These are phyloP conservation scores for Musa itinerans DNA, from an alignment of 176 grass and related monocot genomes.

Conservation along the genomic window DNA sequence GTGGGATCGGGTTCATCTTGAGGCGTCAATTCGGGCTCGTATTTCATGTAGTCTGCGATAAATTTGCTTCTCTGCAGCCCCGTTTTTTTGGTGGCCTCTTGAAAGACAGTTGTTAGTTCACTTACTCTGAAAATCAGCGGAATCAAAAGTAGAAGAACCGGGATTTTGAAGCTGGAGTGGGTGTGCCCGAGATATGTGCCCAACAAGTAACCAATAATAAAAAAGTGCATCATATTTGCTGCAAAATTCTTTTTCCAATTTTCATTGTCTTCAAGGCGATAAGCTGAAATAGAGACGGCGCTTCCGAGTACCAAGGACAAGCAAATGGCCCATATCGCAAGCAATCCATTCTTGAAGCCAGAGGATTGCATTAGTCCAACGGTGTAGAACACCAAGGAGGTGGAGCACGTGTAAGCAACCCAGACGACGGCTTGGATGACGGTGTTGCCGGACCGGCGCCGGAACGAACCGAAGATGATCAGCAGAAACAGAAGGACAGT, in stretches of 20 bases:
- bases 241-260: slow-evolving; percentile 9
- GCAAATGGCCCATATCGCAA: not conserved
- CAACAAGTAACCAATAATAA: not conserved
- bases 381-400: slow-evolving; percentile 9
- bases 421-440: not conserved
- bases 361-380: slow-evolving; percentile 13
- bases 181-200: not conserved
- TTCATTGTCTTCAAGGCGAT: slow-evolving; percentile 6
- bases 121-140: rapidly evolving
- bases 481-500: not conserved
- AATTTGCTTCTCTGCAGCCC: slow-evolving; percentile 4
- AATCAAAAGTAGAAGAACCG: not conserved
- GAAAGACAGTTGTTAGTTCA: not conserved
- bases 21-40: not conserved
- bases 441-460: not conserved
- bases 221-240: not conserved
- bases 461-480: slow-evolving; percentile 7
- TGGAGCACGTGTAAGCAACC: not conserved
- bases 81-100: rapidly evolving
- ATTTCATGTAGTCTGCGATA: slow-evolving; percentile 13
- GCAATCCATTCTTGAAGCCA: not conserved
- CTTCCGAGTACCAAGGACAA: slow-evolving; percentile 6
- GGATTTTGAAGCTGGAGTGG: not conserved
- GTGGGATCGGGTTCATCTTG: not conserved
- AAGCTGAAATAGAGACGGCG: not conserved